phyloP scores from a whole-genome alignment of 257 asterid genomes.

The Cinchona pubescens region DNA sequence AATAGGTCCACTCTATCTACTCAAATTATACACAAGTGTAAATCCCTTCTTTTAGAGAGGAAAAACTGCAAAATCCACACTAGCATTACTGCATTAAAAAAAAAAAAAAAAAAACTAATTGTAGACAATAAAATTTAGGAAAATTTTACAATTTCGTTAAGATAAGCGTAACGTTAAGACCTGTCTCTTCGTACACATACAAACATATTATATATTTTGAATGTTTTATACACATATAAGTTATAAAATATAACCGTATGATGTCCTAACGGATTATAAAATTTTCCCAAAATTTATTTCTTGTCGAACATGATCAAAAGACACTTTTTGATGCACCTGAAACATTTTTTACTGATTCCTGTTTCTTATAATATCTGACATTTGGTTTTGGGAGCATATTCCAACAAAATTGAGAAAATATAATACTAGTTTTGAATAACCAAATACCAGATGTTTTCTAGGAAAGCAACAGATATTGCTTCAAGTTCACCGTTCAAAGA shows the following conservation, averaged over 20 bases:
- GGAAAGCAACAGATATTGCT: not conserved
- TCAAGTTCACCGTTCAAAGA: not conserved
- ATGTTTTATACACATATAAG: no score
- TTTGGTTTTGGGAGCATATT: not conserved
- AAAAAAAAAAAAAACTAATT: not conserved
- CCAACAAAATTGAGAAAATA: not conserved
- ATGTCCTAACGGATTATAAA: no score
- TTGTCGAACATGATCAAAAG: not conserved
- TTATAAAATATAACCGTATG: no score
- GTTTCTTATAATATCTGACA: not conserved
- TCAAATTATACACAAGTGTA: not conserved
- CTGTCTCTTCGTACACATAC: no score
- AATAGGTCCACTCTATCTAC: slow-evolving; percentile 13
- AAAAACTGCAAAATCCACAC: not conserved
- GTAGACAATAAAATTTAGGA: not conserved
- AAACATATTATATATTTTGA: no score
- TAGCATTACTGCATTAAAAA: not conserved
- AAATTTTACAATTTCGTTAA: no score
- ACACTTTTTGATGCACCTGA: not conserved
- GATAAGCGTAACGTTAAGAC: no score
- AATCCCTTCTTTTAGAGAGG: not conserved
- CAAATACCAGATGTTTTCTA: not conserved
- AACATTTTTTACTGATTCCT: not conserved
- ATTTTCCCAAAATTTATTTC: not conserved
- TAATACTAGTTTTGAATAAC: no score